Percentiles rank a stretch among this genome's conserved stretches.
Evolutionary conservation across 2,329 filamentous ascomycete species (phyloP).

Genomic region (Fusarium haematococcum): DNA sequence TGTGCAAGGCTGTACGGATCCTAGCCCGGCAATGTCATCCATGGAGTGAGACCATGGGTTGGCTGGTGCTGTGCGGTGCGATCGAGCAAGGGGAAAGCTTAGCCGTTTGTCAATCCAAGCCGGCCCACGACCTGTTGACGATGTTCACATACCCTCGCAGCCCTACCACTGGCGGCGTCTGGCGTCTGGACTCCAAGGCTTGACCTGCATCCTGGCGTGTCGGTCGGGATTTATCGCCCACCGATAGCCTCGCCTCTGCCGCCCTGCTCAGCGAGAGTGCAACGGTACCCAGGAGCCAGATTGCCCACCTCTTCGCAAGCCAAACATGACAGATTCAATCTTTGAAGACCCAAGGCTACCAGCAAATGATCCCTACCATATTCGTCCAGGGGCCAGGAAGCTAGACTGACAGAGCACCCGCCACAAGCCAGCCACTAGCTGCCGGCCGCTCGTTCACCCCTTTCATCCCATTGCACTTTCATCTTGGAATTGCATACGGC

Average conservation of each 20-base stretch:
- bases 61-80: conserved; percentile 34
- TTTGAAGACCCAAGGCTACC: conserved; percentile 21
- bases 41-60: conserved; percentile 41
- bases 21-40: conserved; percentile 43
- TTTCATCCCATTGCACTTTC: conserved; percentile 28
- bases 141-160: conserved; percentile 42
- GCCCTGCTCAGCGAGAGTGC: conserved; percentile 15
- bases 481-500: conserved; percentile 29
- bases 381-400: conserved; percentile 4
- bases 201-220: conserved; percentile 31
- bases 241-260: conserved; percentile 12
- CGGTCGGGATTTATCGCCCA: conserved; percentile 19
- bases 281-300: conserved; percentile 22
- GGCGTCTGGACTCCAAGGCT: conserved; percentile 23
- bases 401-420: conserved; percentile 11
- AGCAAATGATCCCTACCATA: conserved; percentile 28
- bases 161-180: conserved; percentile 37
- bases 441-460: conserved; percentile 20
- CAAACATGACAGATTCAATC: conserved; percentile 13
- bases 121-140: conserved; percentile 32
- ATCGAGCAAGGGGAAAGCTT: conserved; percentile 24
- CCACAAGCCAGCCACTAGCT: conserved; percentile 31
- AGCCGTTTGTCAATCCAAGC: conserved; percentile 29
- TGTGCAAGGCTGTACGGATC: conserved; percentile 44
- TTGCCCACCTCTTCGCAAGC: conserved; percentile 14